Conservation (phyloP, 1,139 yeast genomes). For the Protomyces gravidus region DNA sequence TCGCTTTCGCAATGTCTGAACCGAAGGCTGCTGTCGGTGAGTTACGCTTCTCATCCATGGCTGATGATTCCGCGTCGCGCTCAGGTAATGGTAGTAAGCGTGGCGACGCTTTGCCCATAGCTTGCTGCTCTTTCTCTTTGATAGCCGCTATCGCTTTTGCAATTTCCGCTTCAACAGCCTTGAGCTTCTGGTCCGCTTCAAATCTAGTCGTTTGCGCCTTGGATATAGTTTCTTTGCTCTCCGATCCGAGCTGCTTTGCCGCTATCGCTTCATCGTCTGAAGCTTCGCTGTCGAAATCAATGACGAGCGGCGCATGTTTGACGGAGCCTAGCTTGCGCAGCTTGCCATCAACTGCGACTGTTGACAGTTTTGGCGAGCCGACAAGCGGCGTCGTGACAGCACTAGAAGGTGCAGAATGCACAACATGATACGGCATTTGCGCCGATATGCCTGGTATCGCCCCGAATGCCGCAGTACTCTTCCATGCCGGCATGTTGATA, state of each 20-base stretch:
- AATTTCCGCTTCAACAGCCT: conserved; percentile 19
- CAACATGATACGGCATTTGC: not conserved
- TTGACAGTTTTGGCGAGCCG: not conserved
- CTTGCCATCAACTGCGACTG: not conserved
- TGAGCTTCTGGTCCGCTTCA: conserved; percentile 2
- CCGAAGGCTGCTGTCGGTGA: not conserved
- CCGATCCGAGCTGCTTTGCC: not conserved
- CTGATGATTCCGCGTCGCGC: not conserved
- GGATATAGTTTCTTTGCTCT: too few relatives aligned
- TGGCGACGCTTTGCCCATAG: not conserved
- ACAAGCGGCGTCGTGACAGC: not conserved
- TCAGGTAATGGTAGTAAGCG: not conserved
- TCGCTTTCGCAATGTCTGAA: not conserved
- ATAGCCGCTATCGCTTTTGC: conserved; percentile 16
- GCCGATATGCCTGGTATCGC: not conserved
- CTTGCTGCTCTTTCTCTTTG: conserved; percentile 10
- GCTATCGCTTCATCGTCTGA: conserved; percentile 1
- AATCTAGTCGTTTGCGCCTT: not conserved
- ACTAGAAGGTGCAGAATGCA: not conserved
- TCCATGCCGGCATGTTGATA: not conserved
- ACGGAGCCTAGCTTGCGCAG: conserved; percentile 1
- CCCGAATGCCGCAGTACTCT: not conserved
- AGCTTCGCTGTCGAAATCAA: conserved; percentile 7
- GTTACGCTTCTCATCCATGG: not conserved
- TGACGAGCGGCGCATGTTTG: conserved; percentile 11